A percentile compares a stretch with the other conserved stretches of the same genome.
phyloP scores from a whole-genome alignment of 139 green algal species.

The Chlamydomonas schloesseri region DNA sequence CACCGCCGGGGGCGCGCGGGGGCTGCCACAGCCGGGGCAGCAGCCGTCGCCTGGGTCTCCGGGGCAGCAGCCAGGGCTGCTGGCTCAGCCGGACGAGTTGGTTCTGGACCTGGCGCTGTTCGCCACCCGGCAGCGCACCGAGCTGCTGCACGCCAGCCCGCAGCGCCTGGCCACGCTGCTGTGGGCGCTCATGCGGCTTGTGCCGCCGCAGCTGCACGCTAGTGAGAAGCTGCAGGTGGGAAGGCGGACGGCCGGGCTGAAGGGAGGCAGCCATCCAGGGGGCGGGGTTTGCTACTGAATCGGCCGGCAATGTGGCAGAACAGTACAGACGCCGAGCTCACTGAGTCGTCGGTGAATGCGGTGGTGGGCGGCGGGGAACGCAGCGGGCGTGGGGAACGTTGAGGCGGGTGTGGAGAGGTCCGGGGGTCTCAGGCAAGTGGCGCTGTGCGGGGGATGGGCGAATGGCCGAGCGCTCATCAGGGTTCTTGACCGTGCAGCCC shows the following conservation, averaged over 20 bases:
- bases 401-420: no score
- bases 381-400: no score
- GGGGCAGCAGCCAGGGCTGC: no score
- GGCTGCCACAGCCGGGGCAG: neutral
- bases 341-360: no score
- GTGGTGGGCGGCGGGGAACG: no score
- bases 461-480: no score
- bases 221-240: slow-evolving; percentile 24
- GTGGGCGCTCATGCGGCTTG: slow-evolving; percentile 2
- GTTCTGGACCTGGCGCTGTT: slow-evolving; percentile 15
- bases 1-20: neutral
- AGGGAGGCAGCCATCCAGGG: no score
- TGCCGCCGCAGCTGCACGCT: neutral
- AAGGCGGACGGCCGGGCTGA: no score
- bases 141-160: neutral
- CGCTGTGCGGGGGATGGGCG: no score
- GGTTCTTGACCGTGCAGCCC: no score
- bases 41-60: neutral
- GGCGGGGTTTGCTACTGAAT: neutral
- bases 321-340: no score
- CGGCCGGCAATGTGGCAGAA: neutral
- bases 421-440: no score
- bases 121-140: neutral
- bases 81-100: neutral
- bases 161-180: slow-evolving; percentile 17